A percentile compares a stretch with the other conserved stretches of the same genome.
phyloP scores from a whole-genome alignment of 768 basidiomycete genomes.

The Naganishia friedmannii region DNA sequence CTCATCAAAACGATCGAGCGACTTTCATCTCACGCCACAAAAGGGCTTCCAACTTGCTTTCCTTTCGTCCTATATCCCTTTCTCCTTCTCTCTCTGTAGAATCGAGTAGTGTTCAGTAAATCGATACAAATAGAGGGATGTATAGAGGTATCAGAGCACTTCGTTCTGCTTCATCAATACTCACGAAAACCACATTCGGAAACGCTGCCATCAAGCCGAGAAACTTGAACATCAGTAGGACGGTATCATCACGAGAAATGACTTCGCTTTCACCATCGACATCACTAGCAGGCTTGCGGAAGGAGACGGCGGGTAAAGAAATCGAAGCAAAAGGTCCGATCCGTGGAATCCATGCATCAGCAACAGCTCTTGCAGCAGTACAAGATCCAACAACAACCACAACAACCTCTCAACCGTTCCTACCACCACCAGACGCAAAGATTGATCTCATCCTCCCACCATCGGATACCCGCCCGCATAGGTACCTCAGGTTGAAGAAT shows the following conservation, averaged over 20 bases:
- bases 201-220: no score
- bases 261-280: neutral
- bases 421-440: slow-evolving; percentile 25
- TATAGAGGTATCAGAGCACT: no score
- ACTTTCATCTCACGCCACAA: no score
- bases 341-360: neutral
- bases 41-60: no score
- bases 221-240: neutral
- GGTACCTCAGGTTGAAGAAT: slow-evolving; percentile 78
- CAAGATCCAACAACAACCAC: neutral
- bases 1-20: no score
- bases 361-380: neutral
- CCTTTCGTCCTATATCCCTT: no score
- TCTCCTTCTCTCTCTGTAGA: no score
- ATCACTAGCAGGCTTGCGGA: neutral
- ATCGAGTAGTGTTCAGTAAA: no score
- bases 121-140: no score
- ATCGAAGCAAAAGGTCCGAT: neutral
- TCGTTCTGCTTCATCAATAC: no score
- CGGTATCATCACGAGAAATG: neutral
- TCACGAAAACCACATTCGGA: no score
- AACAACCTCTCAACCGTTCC: slow-evolving; percentile 13
- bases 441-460: slow-evolving; percentile 43
- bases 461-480: slow-evolving; percentile 47
- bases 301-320: neutral